These are phyloP conservation scores for Carex parvula DNA, from an alignment of 176 grass and related monocot species.

Conservation along the genomic window DNA sequence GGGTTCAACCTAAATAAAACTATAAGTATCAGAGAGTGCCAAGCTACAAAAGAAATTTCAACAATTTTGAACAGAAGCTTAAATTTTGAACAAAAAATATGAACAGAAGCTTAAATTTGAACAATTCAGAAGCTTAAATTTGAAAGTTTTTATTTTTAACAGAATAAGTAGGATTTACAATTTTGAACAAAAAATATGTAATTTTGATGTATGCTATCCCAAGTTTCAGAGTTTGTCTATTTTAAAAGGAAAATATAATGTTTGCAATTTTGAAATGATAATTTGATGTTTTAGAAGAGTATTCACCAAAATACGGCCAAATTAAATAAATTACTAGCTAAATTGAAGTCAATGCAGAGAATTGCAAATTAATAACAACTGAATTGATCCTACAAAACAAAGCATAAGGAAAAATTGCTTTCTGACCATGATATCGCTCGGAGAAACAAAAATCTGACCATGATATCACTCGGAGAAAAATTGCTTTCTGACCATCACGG, in stretches of 20 bases:
- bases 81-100: too few relatives aligned
- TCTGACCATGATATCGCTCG: constrained; percentile 64
- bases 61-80: too few relatives aligned
- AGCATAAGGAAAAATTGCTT: neutral
- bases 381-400: neutral
- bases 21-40: neutral
- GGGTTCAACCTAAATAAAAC: neutral
- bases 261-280: neutral
- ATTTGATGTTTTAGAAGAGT: neutral
- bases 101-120: too few relatives aligned
- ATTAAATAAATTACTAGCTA: neutral
- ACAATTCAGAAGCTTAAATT: neutral
- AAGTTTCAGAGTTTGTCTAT: neutral
- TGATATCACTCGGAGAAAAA: too few relatives aligned
- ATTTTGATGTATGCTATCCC: neutral
- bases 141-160: neutral
- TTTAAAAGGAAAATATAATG: neutral
- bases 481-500: too few relatives aligned
- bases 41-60: neutral
- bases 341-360: neutral
- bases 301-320: neutral
- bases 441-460: too few relatives aligned
- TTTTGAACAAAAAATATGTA: neutral
- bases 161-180: neutral
- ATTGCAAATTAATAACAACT: neutral